Conservation (phyloP, 2,329 filamentous ascomycete species). For the Hymenoscyphus fraxineus region DNA sequence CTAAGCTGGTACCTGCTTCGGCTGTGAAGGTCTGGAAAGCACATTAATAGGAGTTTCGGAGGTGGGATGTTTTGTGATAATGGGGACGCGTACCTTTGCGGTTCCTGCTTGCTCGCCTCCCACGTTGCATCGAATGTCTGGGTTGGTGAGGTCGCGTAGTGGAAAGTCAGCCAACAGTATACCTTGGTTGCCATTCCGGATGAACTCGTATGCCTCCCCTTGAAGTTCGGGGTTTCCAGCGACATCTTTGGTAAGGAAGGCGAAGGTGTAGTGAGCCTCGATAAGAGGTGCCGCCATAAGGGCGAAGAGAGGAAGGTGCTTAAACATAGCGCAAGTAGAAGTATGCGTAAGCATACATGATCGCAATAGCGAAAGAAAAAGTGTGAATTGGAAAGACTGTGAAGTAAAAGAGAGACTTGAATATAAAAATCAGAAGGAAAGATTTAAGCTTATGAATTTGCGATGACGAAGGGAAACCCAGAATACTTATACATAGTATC, state of each 20-base stretch:
- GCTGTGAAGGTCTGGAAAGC: not conserved
- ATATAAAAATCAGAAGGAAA: not conserved
- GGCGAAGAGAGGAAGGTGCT: not conserved
- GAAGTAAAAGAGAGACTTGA: no score
- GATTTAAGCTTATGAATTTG: not conserved
- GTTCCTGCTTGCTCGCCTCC: slow-evolving; percentile 11
- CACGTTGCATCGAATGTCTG: slow-evolving; percentile 12
- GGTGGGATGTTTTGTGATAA: not conserved
- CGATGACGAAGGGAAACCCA: no score
- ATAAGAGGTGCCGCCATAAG: not conserved
- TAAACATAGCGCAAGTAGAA: not conserved
- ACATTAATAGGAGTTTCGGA: not conserved
- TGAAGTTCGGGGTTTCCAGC: not conserved
- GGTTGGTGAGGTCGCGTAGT: not conserved
- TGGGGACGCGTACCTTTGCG: not conserved
- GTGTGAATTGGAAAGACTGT: no score
- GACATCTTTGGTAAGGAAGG: not conserved
- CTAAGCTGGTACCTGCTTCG: slow-evolving; percentile 5
- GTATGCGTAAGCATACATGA: not conserved
- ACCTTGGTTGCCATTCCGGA: not conserved
- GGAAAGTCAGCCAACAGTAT: no score
- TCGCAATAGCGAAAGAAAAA: no score
- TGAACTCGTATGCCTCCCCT: not conserved
- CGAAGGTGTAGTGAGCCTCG: slow-evolving; percentile 7
- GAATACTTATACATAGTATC: not conserved